phyloP scores from a whole-genome alignment of 352 stramenopile species.

The Globisporangium spinosum region DNA sequence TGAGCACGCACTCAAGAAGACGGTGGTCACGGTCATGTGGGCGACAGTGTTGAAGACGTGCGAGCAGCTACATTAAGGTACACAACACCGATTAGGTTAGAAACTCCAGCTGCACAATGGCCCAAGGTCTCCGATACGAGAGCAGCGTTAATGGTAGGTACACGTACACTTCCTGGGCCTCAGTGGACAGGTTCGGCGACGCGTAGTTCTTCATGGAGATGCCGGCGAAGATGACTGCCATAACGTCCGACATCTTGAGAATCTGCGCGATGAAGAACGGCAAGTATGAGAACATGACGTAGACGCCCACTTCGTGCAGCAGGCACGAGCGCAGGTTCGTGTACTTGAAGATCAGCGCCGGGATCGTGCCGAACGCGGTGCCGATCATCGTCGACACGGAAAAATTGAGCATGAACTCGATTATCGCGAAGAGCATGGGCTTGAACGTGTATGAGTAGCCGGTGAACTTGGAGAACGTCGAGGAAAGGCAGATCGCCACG shows the following conservation, averaged over 20 bases:
- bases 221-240: slow-evolving; percentile 92
- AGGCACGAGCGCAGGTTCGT: slow-evolving; percentile 84
- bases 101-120: background rate
- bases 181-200: slow-evolving; percentile 76
- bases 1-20: slow-evolving; percentile 86
- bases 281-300: slow-evolving; percentile 87
- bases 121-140: background rate
- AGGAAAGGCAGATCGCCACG: slow-evolving; percentile 92
- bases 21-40: slow-evolving; percentile 89
- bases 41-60: slow-evolving; percentile 89
- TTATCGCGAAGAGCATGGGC: slow-evolving; percentile 69
- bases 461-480: slow-evolving; percentile 91
- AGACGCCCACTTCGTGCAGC: slow-evolving; percentile 87
- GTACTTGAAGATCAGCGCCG: slow-evolving; percentile 89
- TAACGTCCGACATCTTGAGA: slow-evolving; percentile 87
- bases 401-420: slow-evolving; percentile 91
- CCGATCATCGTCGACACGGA: slow-evolving; percentile 87
- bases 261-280: slow-evolving; percentile 73
- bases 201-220: slow-evolving; percentile 91
- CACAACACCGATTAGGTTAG: background rate
- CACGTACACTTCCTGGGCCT: slow-evolving; percentile 78
- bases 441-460: slow-evolving; percentile 79
- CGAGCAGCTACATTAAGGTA: slow-evolving; percentile 45
- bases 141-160: background rate
- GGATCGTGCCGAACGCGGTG: slow-evolving; percentile 75